phyloP scores from a whole-genome alignment of 768 basidiomycete genomes.

The Phylloporus scabripes region DNA sequence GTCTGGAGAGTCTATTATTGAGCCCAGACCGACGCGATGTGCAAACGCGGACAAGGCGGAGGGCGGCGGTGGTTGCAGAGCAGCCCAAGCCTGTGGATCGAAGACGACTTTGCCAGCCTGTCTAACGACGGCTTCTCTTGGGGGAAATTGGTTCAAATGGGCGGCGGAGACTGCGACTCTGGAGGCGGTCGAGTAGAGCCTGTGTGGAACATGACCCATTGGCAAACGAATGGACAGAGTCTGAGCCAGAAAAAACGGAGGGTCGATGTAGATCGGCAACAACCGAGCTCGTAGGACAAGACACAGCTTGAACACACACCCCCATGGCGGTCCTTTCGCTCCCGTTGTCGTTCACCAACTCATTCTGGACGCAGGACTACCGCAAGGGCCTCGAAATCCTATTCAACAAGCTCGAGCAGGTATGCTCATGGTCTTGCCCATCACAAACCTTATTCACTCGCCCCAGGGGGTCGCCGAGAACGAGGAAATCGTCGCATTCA shows the following conservation, averaged over 20 bases:
- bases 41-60: conserved; percentile 71
- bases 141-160: conserved; percentile 54
- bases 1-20: conserved; percentile 48
- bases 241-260: conserved; percentile 22
- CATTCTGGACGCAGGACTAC: conserved; percentile 94
- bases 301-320: conserved; percentile 12
- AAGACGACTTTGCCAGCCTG: conserved; percentile 41
- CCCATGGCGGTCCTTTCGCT: conserved; percentile 84
- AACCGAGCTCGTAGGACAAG: conserved; percentile 13
- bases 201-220: conserved; percentile 60
- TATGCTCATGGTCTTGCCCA: conserved; percentile 25
- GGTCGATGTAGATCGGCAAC: conserved; percentile 29
- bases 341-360: conserved; percentile 85
- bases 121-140: conserved; percentile 44
- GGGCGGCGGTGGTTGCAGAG: conserved; percentile 64
- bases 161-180: conserved; percentile 53
- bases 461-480: conserved; percentile 75
- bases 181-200: conserved; percentile 44
- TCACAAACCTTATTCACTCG: conserved; percentile 13
- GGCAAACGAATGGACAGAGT: conserved; percentile 8
- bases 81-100: conserved; percentile 63
- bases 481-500: conserved; percentile 76
- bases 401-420: conserved; percentile 74
- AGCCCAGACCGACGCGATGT: conserved; percentile 67
- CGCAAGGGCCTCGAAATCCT: conserved; percentile 75